Evolutionary conservation across 768 basidiomycete species (phyloP), one percentile per base, ranked within the genome.

Genomic region (Hygrophorus russula): DNA sequence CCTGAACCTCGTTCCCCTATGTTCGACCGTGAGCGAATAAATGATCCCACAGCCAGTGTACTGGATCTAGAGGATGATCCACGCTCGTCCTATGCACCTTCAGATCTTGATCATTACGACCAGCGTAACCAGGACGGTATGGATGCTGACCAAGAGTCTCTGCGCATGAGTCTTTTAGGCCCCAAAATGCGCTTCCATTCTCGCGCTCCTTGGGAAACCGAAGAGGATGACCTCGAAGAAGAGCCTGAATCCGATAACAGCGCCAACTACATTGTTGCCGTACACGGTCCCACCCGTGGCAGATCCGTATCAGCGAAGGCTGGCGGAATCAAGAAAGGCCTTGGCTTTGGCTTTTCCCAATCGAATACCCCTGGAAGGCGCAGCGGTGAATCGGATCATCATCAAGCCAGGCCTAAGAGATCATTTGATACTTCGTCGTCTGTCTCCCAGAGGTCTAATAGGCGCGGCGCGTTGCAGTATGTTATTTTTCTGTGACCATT

Each of bases 141-240:
- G 37, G 65, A 65, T 33, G 66, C 65, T 36, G 68, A 71, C 40
- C 65, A 72, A 30, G 67, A 68, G 7, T 52, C 65, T 30, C 60
- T 68, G 1, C 59, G 79, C 42, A 74, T 87, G 60, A 86, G 82
- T 53, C 63, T 80, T 38, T 74, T 82, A 28, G 87, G 87, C n/a
- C 86, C 86, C 24, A 86, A 77, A 60, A 83, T 88, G 72, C 77
- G 79, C 40, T 77, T 86, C 55, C 82, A 86, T 59, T 83, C 82
- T 48, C 80, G 73, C 18, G 81, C 86, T 13, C 86, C 86, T 32
- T 90, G 86, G 86, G 85, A 88, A 60, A 61, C 70, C 30, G 81
- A 76, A 39, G 75, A 70, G 11, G 69, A 65, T 30, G 31, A 59
- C 3, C 45, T 70, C 2, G 59, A 66, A 24, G 71, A 70, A 53